Evolutionary conservation across 345 rosid species (phyloP), one percentile per base, ranked within the genome.

Genomic region (Erysimum cheiranthoides): DNA sequence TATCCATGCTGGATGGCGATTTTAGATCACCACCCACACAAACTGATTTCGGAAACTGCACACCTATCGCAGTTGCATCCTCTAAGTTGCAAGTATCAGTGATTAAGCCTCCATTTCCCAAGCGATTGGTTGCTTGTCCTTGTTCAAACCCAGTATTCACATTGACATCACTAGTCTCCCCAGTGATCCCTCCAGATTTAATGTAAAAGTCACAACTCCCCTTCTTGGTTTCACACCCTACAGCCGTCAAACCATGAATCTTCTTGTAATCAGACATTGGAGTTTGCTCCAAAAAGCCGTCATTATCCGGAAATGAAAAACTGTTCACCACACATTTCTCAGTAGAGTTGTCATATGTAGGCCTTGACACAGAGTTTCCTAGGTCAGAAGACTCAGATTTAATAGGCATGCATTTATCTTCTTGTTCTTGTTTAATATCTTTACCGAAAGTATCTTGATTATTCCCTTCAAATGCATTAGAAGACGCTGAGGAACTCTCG

Each of bases 401-500:
- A 46, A 85, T 9, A 8, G 79, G 82, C 25, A 83, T 85, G 78
- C 73, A 66, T 39, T 64, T 80, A 46, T 43, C 81, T 39, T 59
- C 83, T 51, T 36, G 78, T 78, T 85, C 85, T 54, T 53, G 74
- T 71, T 86, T 84, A 25, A 68, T 35, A 4, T 68, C 81, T 60
- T 59, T 51, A 71, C 68, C 76, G 45, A 75, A 61, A 10, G 71
- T 38, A 62, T 67, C 79, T 36, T 38, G 89, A 85, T 83, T 82
- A 58, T 79, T 82, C 71, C 85, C 87, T 50, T 81, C 93, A 2
- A 93, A 90, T 52, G 93, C 89, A 74, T 92, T 90, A 46, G 93
- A 89, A 62, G 78, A 79, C 51, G 97, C 90, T 11, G 90, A 84
- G 60, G 90, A 90, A 81, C 94, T 85, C 78, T 92, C 93, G 28